Evolutionary conservation across 164 flowering plant genomes (phyloP).

Genomic region (Dillenia suffruticosa): DNA sequence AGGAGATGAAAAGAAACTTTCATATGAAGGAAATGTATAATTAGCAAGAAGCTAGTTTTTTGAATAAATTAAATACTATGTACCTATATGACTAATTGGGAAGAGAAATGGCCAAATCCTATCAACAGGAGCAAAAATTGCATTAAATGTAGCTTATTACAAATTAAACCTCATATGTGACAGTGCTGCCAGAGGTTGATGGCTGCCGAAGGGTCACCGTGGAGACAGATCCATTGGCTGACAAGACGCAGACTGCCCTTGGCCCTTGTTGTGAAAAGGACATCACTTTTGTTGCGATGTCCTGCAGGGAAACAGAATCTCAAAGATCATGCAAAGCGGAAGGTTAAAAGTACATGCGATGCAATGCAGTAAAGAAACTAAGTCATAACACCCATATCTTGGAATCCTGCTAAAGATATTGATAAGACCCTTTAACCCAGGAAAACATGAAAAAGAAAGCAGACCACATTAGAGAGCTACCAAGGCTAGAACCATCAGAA

Average conservation of each 20-base stretch:
- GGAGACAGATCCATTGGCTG: slow-evolving; percentile 84
- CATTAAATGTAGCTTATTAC: too few species aligned
- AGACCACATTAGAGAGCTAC: too few species aligned
- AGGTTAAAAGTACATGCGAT: too few species aligned
- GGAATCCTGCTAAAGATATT: neutral
- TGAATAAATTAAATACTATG: too few species aligned
- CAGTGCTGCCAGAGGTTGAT: slow-evolving; percentile 68
- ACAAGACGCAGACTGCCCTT: slow-evolving; percentile 71
- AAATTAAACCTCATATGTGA: slow-evolving; percentile 75
- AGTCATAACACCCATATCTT: neutral
- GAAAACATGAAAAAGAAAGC: neutral
- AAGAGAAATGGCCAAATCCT: too few species aligned
- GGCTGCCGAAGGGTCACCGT: slow-evolving; percentile 82
- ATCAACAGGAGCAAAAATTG: too few species aligned
- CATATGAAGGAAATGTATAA: neutral
- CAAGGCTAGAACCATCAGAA: too few species aligned
- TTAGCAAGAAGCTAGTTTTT: too few species aligned
- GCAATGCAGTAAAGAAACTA: too few species aligned
- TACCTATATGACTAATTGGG: too few species aligned
- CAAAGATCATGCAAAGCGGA: too few species aligned
- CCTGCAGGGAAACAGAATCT: slow-evolving; percentile 32
- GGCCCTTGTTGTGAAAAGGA: slow-evolving; percentile 82
- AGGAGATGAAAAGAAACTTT: neutral
- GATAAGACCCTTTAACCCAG: neutral
- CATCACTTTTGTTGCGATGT: slow-evolving; percentile 72